Evolutionary conservation across 495 filamentous ascomycete genomes (phyloP).

Genomic region (Aspergillus ostianus): DNA sequence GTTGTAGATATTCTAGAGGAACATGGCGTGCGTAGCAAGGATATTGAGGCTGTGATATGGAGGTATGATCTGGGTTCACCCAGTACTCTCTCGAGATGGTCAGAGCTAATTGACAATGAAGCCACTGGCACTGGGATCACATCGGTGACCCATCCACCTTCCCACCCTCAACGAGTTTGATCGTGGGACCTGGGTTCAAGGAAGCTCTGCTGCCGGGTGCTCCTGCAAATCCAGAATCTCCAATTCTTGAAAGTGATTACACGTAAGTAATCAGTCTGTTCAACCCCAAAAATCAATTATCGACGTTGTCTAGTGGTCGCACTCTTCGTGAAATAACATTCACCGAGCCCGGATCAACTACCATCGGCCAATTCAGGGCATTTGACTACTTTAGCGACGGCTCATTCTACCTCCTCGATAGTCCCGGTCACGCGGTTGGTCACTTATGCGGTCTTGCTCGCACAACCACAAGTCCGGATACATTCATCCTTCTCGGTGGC

Average conservation of each 20-base stretch:
- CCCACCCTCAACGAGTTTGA: constrained; percentile 44
- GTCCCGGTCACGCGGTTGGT: constrained; percentile 45
- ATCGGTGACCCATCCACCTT: constrained; percentile 54
- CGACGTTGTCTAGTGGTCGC: not conserved
- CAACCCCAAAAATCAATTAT: constrained; percentile 27
- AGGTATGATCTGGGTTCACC: constrained; percentile 23
- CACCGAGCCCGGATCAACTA: constrained; percentile 15
- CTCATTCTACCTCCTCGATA: constrained; percentile 46
- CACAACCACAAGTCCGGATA: constrained; percentile 36
- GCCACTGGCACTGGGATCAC: constrained; percentile 60
- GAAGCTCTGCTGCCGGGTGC: constrained; percentile 46
- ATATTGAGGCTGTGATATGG: constrained; percentile 59
- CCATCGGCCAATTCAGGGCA: constrained; percentile 40
- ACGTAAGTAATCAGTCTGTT: constrained; percentile 27
- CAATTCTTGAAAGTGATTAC: constrained; percentile 46
- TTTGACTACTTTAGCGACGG: constrained; percentile 54
- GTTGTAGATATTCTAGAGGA: constrained; percentile 51
- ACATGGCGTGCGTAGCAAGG: constrained; percentile 38
- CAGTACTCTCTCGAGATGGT: not conserved
- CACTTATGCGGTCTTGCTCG: constrained; percentile 43
- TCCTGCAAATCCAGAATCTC: constrained; percentile 40
- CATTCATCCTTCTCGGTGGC: constrained; percentile 41
- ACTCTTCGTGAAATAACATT: constrained; percentile 48
- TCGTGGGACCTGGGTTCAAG: constrained; percentile 59
- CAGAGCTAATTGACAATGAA: not conserved